Conservation (phyloP, 129 eudicot genomes). For the Saposhnikovia divaricata region DNA sequence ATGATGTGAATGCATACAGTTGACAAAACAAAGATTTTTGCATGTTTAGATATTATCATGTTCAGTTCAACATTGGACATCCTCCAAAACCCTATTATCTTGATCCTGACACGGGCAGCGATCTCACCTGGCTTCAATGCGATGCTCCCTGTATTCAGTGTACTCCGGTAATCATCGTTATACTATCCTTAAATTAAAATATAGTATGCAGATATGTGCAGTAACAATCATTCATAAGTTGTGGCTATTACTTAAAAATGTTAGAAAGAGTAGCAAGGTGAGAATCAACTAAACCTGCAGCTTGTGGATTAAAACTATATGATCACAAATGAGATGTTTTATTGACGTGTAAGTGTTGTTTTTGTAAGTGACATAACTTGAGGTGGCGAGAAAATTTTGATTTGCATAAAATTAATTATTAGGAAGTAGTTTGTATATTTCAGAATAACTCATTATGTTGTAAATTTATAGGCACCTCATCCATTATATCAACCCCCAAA, state of each 20-base stretch:
- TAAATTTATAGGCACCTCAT: constrained; percentile 60
- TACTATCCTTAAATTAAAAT: neutral
- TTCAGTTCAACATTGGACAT: constrained; percentile 57
- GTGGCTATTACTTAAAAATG: neutral
- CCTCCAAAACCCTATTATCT: constrained; percentile 75
- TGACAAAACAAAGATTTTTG: neutral
- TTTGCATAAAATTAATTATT: too few species aligned
- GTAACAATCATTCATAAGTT: neutral
- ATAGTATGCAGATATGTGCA: neutral
- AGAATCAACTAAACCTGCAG: neutral
- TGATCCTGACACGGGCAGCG: constrained; percentile 97
- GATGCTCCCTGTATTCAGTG: constrained; percentile 90
- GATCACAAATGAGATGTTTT: too few species aligned
- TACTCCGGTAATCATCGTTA: constrained; percentile 43
- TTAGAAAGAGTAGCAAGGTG: neutral
- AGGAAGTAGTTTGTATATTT: neutral
- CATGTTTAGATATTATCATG: constrained; percentile 60
- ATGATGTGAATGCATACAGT: neutral
- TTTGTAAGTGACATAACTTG: neutral
- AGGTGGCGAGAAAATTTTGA: neutral
- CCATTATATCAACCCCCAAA: constrained; percentile 72
- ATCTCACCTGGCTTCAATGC: constrained; percentile 96
- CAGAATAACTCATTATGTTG: neutral
- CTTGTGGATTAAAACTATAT: too few species aligned
- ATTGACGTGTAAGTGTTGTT: neutral